Percentiles rank a stretch among this genome's conserved stretches.
Evolutionary conservation across 495 filamentous ascomycete species (phyloP).

Genomic region (Gamarada debralockiae): DNA sequence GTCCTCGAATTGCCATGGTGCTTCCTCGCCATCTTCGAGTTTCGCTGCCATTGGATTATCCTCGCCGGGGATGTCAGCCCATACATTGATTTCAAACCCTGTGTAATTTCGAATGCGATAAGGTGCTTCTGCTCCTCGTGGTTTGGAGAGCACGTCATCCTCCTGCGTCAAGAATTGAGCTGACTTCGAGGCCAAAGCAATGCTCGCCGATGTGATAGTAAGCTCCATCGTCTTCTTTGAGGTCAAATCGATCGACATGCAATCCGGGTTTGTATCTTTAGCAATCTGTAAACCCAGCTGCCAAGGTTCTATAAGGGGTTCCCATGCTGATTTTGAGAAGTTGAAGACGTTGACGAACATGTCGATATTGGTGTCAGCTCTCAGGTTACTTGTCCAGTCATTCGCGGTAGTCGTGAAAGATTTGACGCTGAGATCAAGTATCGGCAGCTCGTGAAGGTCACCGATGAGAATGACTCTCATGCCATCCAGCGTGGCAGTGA

Average conservation of each 20-base stretch:
- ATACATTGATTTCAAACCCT: conserved; percentile 81
- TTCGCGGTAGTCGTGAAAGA: conserved; percentile 76
- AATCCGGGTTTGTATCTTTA: conserved; percentile 68
- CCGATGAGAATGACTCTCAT: conserved; percentile 91
- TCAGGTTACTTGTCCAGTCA: conserved; percentile 88
- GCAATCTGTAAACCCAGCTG: conserved; percentile 87
- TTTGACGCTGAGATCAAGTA: conserved; percentile 92
- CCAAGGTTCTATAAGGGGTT: conserved; percentile 95
- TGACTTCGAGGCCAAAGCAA: conserved; percentile 88
- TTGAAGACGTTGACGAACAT: conserved; percentile 97
- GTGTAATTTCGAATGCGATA: conserved; percentile 95
- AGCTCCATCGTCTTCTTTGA: conserved; percentile 89
- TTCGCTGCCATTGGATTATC: conserved; percentile 62
- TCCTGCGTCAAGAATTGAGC: conserved; percentile 84
- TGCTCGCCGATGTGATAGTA: conserved; percentile 89
- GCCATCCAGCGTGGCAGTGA: conserved; percentile 81
- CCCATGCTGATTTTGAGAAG: conserved; percentile 98
- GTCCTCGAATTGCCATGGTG: conserved; percentile 94
- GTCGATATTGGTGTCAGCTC: conserved; percentile 82
- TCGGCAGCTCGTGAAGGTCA: conserved; percentile 88
- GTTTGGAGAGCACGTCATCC: conserved; percentile 92
- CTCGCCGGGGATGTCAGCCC: conserved; percentile 65
- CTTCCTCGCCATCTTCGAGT: conserved; percentile 83
- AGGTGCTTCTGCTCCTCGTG: conserved; percentile 84
- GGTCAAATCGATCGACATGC: conserved; percentile 76